A percentile compares a stretch with the other conserved stretches of the same genome.
phyloP scores from a whole-genome alignment of 179 eudicot species.

The Kewa caespitosa region DNA sequence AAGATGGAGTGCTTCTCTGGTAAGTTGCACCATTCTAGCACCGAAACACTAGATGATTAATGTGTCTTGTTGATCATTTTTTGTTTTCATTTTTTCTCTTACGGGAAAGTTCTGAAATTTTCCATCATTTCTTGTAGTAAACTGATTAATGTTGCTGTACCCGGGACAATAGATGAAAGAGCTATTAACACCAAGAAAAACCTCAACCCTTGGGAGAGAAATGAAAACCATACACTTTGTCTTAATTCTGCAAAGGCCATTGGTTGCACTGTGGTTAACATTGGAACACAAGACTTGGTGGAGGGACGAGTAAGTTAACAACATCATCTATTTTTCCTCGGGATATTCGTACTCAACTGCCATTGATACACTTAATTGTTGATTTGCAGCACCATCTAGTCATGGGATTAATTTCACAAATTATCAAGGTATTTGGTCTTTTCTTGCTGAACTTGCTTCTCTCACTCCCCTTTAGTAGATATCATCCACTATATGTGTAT shows the following conservation, averaged over 20 bases:
- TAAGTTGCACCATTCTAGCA: conserved; percentile 25
- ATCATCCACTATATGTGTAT: background rate
- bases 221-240: conserved; percentile 78
- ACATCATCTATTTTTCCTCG: conserved; percentile 6
- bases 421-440: conserved; percentile 58
- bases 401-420: conserved; percentile 79
- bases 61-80: background rate
- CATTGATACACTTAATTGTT: conserved; percentile 20
- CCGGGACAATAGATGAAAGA: conserved; percentile 86
- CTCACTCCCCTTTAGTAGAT: background rate
- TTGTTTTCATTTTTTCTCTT: background rate
- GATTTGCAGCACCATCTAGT: conserved; percentile 66
- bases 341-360: conserved; percentile 1
- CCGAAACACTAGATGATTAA: background rate
- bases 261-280: conserved; percentile 85
- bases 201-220: conserved; percentile 83
- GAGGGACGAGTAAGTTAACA: conserved; percentile 70
- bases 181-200: conserved; percentile 62
- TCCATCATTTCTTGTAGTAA: conserved; percentile 51
- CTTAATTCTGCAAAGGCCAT: conserved; percentile 89
- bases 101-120: conserved; percentile 1
- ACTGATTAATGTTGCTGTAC: conserved; percentile 81
- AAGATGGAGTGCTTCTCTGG: conserved; percentile 85
- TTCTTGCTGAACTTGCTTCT: background rate
- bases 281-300: conserved; percentile 73